Conservation (phyloP, 805 yeast genomes). For the Yarrowia osloensis region DNA sequence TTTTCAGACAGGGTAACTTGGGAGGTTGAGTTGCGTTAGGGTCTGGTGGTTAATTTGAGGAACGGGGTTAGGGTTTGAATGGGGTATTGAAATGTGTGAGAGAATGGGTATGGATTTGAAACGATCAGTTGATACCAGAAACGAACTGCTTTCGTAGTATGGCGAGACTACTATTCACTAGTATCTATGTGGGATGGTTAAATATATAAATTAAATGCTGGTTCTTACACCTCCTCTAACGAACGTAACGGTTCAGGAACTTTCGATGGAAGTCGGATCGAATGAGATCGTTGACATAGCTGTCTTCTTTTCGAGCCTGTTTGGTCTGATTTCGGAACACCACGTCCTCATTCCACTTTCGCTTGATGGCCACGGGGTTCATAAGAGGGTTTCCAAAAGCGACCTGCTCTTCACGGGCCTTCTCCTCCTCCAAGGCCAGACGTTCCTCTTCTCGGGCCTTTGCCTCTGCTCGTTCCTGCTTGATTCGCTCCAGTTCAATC, state of each 20-base stretch:
- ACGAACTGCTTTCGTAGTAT: too few relatives aligned
- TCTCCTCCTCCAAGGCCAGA: slow-evolving; percentile 35
- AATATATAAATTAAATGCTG: slow-evolving; percentile 15
- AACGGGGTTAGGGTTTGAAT: background rate
- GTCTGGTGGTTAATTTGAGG: background rate
- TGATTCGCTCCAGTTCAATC: slow-evolving; percentile 43
- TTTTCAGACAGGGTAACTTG: slow-evolving; percentile 27
- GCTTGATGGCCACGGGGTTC: slow-evolving; percentile 36
- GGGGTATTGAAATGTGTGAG: too few relatives aligned
- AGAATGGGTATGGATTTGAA: too few relatives aligned
- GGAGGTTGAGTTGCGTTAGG: background rate
- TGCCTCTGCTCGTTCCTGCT: slow-evolving; percentile 41
- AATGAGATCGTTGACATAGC: slow-evolving; percentile 43
- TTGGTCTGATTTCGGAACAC: slow-evolving; percentile 44
- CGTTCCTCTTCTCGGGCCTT: slow-evolving; percentile 35
- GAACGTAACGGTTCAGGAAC: slow-evolving; percentile 43
- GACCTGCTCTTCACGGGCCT: slow-evolving; percentile 34
- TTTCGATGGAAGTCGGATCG: slow-evolving; percentile 45
- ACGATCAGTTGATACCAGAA: too few relatives aligned
- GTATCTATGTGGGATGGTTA: too few relatives aligned
- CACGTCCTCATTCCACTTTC: slow-evolving; percentile 43
- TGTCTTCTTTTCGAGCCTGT: slow-evolving; percentile 35
- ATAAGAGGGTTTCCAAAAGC: slow-evolving; percentile 44
- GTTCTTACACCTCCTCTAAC: slow-evolving; percentile 18
- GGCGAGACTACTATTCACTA: too few relatives aligned